Conservation (phyloP, 2,329 filamentous ascomycete species). For the Paecilomyces dactylethromorphus region DNA sequence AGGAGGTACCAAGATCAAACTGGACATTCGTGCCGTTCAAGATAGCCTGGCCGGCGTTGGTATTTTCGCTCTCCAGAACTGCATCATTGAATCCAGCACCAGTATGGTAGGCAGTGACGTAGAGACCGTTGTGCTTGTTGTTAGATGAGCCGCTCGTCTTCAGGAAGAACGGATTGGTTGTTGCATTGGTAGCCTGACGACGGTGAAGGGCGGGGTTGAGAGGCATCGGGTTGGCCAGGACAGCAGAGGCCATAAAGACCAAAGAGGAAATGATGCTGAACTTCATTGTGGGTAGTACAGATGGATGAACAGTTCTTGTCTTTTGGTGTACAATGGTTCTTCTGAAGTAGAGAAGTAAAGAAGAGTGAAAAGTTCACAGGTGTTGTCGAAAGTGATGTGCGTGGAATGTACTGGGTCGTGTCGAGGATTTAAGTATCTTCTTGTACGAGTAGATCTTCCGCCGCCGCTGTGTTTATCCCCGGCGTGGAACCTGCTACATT, state of each 20-base stretch:
- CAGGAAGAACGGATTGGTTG: constrained; percentile 24
- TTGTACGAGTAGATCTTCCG: neutral
- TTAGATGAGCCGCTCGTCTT: constrained; percentile 24
- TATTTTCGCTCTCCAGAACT: constrained; percentile 19
- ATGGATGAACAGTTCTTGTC: neutral
- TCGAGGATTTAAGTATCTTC: neutral
- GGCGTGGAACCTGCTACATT: neutral
- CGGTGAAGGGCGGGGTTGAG: constrained; percentile 2
- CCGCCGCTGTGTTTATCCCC: neutral
- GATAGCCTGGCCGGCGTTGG: constrained; percentile 19
- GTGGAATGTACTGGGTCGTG: neutral
- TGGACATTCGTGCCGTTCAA: constrained; percentile 27
- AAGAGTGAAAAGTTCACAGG: neutral
- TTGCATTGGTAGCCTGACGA: constrained; percentile 10
- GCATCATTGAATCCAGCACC: constrained; percentile 34
- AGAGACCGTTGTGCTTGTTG: constrained; percentile 26
- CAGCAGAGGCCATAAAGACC: constrained; percentile 20
- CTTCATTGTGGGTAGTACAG: neutral
- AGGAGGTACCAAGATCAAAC: constrained; percentile 21
- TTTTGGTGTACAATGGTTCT: neutral
- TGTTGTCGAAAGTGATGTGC: neutral
- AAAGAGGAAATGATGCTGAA: constrained; percentile 10
- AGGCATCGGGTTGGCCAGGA: constrained; percentile 17
- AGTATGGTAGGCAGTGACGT: constrained; percentile 33
- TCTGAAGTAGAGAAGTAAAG: neutral